Evolutionary conservation across 768 basidiomycete genomes (phyloP).

Genomic region (Rhodosporidiobolus odoratus): DNA sequence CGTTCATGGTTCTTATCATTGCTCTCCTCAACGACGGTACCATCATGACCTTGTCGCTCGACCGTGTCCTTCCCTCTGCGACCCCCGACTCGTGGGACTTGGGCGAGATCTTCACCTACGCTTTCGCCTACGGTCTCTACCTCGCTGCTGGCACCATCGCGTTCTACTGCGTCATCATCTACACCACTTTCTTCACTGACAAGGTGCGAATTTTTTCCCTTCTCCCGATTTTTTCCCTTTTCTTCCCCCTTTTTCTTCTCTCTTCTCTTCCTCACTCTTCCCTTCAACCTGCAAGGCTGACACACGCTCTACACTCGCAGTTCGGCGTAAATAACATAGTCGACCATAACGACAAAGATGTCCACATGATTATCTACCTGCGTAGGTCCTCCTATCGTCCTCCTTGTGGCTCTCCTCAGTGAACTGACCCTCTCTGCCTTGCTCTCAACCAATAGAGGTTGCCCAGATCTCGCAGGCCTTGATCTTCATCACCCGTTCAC

Average conservation of each 20-base stretch:
- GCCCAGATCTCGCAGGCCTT: slow-evolving; percentile 98
- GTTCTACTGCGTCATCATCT: slow-evolving; percentile 59
- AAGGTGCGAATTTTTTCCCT: slow-evolving; percentile 49
- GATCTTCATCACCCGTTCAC: slow-evolving; percentile 47
- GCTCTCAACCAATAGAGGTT: too few species aligned
- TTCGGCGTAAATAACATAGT: slow-evolving; percentile 64
- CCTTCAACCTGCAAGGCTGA: not conserved
- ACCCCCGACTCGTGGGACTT: slow-evolving; percentile 95
- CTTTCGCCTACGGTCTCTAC: slow-evolving; percentile 91
- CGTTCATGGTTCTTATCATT: slow-evolving; percentile 98
- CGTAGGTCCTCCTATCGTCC: too few species aligned
- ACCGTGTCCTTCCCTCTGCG: slow-evolving; percentile 87
- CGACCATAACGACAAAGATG: slow-evolving; percentile 41
- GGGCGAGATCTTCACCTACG: slow-evolving; percentile 91
- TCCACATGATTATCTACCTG: slow-evolving; percentile 83
- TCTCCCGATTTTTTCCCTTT: not conserved
- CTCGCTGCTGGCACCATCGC: slow-evolving; percentile 70
- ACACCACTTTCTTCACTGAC: slow-evolving; percentile 82
- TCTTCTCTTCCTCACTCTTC: too few species aligned
- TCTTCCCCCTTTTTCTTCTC: not conserved
- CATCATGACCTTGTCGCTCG: slow-evolving; percentile 89
- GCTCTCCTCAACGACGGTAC: slow-evolving; percentile 96
- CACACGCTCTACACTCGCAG: not conserved
- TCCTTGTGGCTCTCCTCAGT: not conserved
- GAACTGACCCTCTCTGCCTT: not conserved